phyloP scores from a whole-genome alignment of 106 monocot genomes.

The Acanthochlamys bracteata region DNA sequence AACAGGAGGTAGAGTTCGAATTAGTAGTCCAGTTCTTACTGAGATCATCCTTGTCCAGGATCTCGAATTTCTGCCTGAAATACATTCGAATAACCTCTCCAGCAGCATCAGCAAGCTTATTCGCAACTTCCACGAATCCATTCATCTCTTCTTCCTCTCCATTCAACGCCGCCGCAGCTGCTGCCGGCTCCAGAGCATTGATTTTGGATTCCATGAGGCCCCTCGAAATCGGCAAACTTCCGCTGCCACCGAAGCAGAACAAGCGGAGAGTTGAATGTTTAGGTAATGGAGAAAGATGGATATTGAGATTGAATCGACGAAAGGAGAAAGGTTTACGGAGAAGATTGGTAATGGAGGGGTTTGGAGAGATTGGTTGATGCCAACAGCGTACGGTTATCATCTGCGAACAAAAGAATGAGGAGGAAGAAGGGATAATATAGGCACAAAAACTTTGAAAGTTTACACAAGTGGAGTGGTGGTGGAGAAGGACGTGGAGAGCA shows the following conservation, averaged over 20 bases:
- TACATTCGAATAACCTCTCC: slow-evolving; percentile 82
- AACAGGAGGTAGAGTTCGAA: too few species aligned
- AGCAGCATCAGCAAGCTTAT: slow-evolving; percentile 63
- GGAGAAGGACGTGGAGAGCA: slow-evolving; percentile 18
- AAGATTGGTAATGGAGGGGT: neutral
- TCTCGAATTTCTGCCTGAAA: slow-evolving; percentile 70
- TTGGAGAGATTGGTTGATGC: neutral
- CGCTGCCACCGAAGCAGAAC: neutral
- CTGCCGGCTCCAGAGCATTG: neutral
- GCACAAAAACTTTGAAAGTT: neutral
- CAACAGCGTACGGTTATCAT: too few species aligned
- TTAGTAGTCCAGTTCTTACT: too few species aligned
- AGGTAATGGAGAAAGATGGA: neutral
- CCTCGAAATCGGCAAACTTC: neutral
- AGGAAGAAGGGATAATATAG: neutral
- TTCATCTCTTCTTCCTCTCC: slow-evolving; percentile 22
- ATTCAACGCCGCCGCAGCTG: neutral
- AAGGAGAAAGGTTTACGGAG: neutral
- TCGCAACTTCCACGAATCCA: slow-evolving; percentile 51
- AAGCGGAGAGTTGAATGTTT: neutral
- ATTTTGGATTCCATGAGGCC: neutral
- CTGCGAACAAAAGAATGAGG: too few species aligned
- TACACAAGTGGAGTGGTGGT: neutral
- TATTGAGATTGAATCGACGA: too few species aligned
- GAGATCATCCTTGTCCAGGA: slow-evolving; percentile 81